phyloP scores from a whole-genome alignment of 768 basidiomycete species.

The Termitomyces heimii region DNA sequence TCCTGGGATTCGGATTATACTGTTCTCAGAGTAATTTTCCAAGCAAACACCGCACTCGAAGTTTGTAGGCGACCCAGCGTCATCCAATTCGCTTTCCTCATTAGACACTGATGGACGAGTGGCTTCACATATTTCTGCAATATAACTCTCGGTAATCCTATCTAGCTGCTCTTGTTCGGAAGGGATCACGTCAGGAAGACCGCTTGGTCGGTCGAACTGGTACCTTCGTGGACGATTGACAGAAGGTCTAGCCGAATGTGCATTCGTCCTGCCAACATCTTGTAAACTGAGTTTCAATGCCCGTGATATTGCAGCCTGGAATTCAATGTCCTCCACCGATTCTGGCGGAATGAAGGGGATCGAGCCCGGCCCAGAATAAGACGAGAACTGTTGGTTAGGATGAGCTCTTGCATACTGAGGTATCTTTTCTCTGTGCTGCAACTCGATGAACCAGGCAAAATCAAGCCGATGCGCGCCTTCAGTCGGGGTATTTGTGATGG shows the following conservation, averaged over 20 bases:
- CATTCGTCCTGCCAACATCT: neutral
- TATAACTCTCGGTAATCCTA: neutral
- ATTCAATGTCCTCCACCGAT: neutral
- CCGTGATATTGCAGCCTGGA: neutral
- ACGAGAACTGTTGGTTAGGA: neutral
- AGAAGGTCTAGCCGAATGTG: neutral
- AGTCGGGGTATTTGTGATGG: neutral
- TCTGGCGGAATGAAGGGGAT: neutral
- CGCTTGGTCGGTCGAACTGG: neutral
- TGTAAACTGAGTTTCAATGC: neutral
- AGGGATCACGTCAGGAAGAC: neutral
- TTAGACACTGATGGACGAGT: neutral
- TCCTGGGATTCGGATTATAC: neutral
- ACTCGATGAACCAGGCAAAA: neutral
- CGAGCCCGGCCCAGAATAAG: neutral
- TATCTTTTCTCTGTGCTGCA: neutral
- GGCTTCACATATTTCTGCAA: neutral
- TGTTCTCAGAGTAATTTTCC: constrained; percentile 30
- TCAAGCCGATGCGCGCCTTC: neutral
- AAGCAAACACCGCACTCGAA: constrained; percentile 46
- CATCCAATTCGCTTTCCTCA: neutral
- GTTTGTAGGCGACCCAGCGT: neutral
- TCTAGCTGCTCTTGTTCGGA: neutral
- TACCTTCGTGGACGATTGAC: neutral
- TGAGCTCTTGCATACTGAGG: neutral